phyloP scores from a whole-genome alignment of 2,329 filamentous ascomycete species.

The Colletotrichum horii region DNA sequence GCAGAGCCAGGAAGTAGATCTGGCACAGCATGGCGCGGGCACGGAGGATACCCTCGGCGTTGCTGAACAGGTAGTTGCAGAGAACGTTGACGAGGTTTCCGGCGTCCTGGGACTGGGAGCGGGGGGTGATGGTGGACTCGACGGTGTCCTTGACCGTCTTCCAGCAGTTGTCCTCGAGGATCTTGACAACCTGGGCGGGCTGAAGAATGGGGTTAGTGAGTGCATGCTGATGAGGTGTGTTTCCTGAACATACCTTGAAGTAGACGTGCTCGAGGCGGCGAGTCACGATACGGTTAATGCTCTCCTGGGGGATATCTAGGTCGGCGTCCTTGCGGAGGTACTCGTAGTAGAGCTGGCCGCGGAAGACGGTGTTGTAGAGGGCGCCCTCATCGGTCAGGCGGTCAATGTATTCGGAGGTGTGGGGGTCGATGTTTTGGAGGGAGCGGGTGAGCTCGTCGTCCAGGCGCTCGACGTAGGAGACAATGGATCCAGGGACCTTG shows the following conservation, averaged over 20 bases:
- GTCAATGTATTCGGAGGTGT: constrained; percentile 98
- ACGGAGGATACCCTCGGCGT: constrained; percentile 95
- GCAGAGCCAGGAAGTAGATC: constrained; percentile 96
- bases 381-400: constrained; percentile 87
- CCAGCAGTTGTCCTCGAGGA: constrained; percentile 94
- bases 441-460: constrained; percentile 97
- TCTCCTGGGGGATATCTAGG: constrained; percentile 81
- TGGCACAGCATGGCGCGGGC: constrained; percentile 98
- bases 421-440: constrained; percentile 96
- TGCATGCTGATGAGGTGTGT: neutral
- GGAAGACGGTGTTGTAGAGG: constrained; percentile 92
- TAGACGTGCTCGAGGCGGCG: constrained; percentile 95
- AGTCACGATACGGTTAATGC: constrained; percentile 91
- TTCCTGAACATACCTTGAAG: constrained; percentile 76
- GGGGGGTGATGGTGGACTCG: constrained; percentile 82
- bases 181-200: constrained; percentile 90
- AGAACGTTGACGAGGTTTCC: constrained; percentile 81
- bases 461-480: constrained; percentile 92
- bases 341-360: constrained; percentile 88
- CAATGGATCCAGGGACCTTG: constrained; percentile 90
- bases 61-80: constrained; percentile 91
- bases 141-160: constrained; percentile 73
- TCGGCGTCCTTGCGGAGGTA: constrained; percentile 72
- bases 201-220: constrained; percentile 35
- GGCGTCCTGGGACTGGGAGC: constrained; percentile 71